Base-by-base conservation (phyloP, 202 grass and related monocot species). In the Schoenoplectus triqueter region DNA sequence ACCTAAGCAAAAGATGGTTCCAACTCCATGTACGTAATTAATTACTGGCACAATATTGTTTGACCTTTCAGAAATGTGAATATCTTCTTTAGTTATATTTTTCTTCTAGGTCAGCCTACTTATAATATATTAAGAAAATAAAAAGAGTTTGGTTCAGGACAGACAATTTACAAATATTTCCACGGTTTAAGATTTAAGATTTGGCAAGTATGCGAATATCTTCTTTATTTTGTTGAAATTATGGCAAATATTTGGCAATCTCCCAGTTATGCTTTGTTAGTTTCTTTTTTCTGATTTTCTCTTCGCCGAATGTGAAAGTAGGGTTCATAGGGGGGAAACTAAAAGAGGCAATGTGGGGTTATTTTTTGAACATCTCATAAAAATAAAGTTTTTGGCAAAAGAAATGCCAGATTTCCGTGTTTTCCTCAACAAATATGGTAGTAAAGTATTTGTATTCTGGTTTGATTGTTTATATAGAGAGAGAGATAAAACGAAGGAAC, bases 21-120 rank as follows among this genome's bases (percentile, higher is more conserved):
- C 95, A 1, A 98, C 95, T 40, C 92, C 92, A 87, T 92, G 95
- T 97, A 69, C 84, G 94, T 18, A 17, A 41, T 40, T 47, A 62
- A 62, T 6, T 62, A 57, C 14, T 47, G 60, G 13, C 20, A n/a
- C 13, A 2, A 11, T 56, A 4, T 54, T 31, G 1, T 78, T 49
- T 77, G 1, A 13, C 2, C 0, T 9, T 60, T 60, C 4, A 42
- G 39, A 17, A 59, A 51, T 73, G 70, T 41, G 11, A 44, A 59
- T 78, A 10, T 73, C 46, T 4, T 73, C 5, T 73, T 50, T 19
- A 10, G 20, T 73, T 73, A 4, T 31, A 31, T 31, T 31, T 31
- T 31, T 31, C n/a, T n/a, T 31, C 1, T 31, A 31, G 31, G 1
- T 1, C 31, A 31, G 31, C 31, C 31, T 31, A 31, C 31, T 31